These are phyloP conservation scores for Trypanosoma cruzi DNA, from an alignment of 208 protist species.

Conservation along the genomic window DNA sequence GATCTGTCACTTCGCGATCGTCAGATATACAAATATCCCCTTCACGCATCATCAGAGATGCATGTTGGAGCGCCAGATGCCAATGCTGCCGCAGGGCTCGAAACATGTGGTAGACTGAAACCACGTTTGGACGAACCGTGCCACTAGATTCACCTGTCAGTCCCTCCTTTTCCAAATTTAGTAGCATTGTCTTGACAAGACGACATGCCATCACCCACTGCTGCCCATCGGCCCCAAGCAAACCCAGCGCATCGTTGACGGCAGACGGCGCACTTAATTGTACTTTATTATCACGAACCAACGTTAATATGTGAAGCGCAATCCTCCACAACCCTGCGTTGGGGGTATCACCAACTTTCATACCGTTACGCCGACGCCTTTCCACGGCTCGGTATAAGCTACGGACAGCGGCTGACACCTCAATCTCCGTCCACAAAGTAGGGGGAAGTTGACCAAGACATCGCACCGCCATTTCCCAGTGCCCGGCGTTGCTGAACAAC, in stretches of 20 bases:
- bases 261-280: constrained; percentile 48
- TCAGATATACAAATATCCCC: constrained; percentile 28
- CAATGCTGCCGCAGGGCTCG: constrained; percentile 32
- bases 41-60: constrained; percentile 30
- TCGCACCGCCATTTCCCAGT: constrained; percentile 36
- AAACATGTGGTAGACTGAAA: constrained; percentile 68
- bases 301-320: constrained; percentile 24
- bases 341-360: neutral
- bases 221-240: constrained; percentile 32
- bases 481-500: constrained; percentile 39
- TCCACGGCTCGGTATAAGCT: constrained; percentile 47
- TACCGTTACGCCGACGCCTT: neutral
- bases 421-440: constrained; percentile 61
- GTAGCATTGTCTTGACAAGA: constrained; percentile 43
- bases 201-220: constrained; percentile 48
- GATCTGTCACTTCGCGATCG: constrained; percentile 28
- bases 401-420: constrained; percentile 48
- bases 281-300: constrained; percentile 12
- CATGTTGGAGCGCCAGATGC: constrained; percentile 36
- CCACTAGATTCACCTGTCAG: neutral
- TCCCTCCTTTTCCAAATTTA: neutral
- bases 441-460: constrained; percentile 37
- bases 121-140: constrained; percentile 41
- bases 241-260: constrained; percentile 61
- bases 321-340: constrained; percentile 7